Evolutionary conservation across 805 yeast species (phyloP), one percentile per base, ranked within the genome.

Genomic region (Suhomyces tanzawaensis): DNA sequence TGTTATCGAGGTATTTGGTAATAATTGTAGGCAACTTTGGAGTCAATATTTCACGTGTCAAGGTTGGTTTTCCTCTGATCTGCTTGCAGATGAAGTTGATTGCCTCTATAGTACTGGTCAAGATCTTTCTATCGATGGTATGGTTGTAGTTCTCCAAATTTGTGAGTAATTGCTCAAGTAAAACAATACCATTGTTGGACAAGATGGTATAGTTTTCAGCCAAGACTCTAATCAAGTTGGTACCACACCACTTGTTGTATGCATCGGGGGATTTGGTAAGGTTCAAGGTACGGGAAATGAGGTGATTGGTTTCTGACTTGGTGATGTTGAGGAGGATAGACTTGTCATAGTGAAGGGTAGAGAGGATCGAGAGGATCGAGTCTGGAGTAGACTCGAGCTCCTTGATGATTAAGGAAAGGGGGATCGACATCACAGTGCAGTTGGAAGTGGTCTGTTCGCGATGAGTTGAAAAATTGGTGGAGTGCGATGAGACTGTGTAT

Each of bases 21-120:
- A 87, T 76, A 29, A 84, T 76, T 2, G 71, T 68, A 7, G 85
- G 78, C 40, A 91, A 65, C 49, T 81, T 81, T 6, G 96, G 95
- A 2, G 95, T 85, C 40, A 88, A 71, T 7, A 84, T 66, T 53
- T 89, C 96, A 55, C 97, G 76, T 3, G 91, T 82, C 29, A 91
- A 70, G 1, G 89, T 81, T 1, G 95, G 87, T 53, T 89, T 89
- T 2, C 88, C 91, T 54, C 85, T 77, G 40, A 82, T 79, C 32
- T 72, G 64, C 32, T 64, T 59, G 39, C 75, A 66, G 2, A 74
- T 51, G 39, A 52, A 53, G 29, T 68, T 60, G 34, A 76, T 48
- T 28, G 75, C 58, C 27, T 71, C 72, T 23, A 71, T 57, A 5
- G 62, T 39, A 46, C 65, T 53, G 55, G 55, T 48, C 48, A 69